Percentiles rank a stretch among this genome's conserved stretches.
These are phyloP conservation scores for Apiospora aurea DNA, from an alignment of 2,329 filamentous ascomycete species.

Conservation along the genomic window DNA sequence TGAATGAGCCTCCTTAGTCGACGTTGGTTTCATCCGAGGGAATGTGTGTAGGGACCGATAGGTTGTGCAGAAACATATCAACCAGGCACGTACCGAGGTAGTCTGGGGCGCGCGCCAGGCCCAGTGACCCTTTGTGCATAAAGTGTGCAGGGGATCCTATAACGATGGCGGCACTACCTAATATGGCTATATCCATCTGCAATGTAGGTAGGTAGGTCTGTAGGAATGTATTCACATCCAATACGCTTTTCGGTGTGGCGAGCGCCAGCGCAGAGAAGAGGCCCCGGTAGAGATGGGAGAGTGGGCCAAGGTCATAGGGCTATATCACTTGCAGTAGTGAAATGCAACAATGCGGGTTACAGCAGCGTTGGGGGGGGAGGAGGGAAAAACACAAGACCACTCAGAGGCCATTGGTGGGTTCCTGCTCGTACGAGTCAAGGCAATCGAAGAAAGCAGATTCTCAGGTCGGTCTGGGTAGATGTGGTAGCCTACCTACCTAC, in stretches of 20 bases:
- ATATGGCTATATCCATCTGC: too few species aligned
- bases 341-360: constrained; percentile 17
- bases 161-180: not conserved
- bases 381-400: not conserved
- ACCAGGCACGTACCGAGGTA: not conserved
- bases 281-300: not conserved
- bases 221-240: not conserved
- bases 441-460: not conserved
- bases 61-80: not conserved
- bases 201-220: not conserved
- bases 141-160: not conserved
- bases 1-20: not conserved
- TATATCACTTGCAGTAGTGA: constrained; percentile 8
- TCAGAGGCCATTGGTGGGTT: not conserved
- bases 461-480: constrained; percentile 6
- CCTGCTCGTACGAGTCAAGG: constrained; percentile 5
- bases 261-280: not conserved
- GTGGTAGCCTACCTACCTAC: not conserved
- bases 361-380: not conserved
- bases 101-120: constrained; percentile 1
- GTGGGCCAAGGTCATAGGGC: constrained; percentile 15
- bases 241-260: constrained; percentile 4
- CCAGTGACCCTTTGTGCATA: constrained; percentile 1
- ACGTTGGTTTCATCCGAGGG: not conserved
- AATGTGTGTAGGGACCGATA: not conserved